Base-by-base conservation (phyloP, 2,329 filamentous ascomycete species). In the Paraconiothyrium brasiliense region DNA sequence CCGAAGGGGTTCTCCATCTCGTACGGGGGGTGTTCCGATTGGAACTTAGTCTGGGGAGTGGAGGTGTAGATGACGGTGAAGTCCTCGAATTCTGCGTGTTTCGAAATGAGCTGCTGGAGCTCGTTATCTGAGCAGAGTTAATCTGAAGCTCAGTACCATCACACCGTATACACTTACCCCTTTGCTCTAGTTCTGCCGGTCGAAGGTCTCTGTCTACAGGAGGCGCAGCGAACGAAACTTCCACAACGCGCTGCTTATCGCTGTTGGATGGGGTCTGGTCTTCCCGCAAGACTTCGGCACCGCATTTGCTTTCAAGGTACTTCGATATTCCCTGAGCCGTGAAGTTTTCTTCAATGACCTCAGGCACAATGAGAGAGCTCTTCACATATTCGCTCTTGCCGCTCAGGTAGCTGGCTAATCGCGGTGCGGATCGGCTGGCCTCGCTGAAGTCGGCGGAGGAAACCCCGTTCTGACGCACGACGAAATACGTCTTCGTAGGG, bases 61-160 rank as follows among this genome's bases (percentile, higher is more conserved):
- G 90, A 92, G 50, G 88, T 85, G 77, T 93, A 92, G 64, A 97
- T 81, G 59, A 97, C 84, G 0, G 92, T 95, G 79, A 92, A 94
- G 64, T 84, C 84, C 13, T 80, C 65, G 32, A 67, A 66, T 27
- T 76, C 75, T n/a, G 81, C 80, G n/a, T 85, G 74, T 32, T 80
- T 77, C 43, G 60, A 52, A 52, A 77, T 66, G 51, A 68, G 61
- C 34, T 68, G 58, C 22, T 72, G 71, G 11, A 76, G 59, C 44
- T 57, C 57, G 22, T 64, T 58, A 58, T 75, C 74, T 76, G 54
- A 13, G 22, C 46, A 13, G 22, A 44, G 60, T 72, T 34, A 68
- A 61, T 30, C 16, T 9, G 11, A 8, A 14, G 34, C 34, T 14
- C 56, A 32, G 7, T n/a, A 1, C 2, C 4, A 24, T 22, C 11